Conservation (phyloP, 2,329 filamentous ascomycete genomes). For the Penicillium olsonii region DNA sequence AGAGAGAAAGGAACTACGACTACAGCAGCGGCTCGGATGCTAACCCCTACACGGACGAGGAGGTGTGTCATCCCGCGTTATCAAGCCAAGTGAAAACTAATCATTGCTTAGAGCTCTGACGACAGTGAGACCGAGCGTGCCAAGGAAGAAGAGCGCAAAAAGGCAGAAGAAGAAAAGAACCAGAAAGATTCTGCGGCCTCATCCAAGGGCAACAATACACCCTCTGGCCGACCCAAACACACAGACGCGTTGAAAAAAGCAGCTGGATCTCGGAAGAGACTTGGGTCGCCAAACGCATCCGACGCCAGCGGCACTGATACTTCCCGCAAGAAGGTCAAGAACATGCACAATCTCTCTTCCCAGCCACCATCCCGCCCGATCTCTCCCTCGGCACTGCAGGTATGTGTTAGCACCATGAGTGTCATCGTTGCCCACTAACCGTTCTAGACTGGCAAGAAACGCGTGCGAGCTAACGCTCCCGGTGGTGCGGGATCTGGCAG, state of each 20-base stretch:
- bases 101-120: slow-evolving; percentile 53
- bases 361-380: slow-evolving; percentile 58
- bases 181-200: slow-evolving; percentile 60
- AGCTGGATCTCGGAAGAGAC: slow-evolving; percentile 70
- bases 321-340: slow-evolving; percentile 75
- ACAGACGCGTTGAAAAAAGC: slow-evolving; percentile 55
- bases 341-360: slow-evolving; percentile 55
- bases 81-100: not conserved
- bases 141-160: slow-evolving; percentile 62
- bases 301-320: slow-evolving; percentile 93
- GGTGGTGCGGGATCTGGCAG: slow-evolving; percentile 52
- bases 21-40: slow-evolving; percentile 72
- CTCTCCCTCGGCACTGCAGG: slow-evolving; percentile 61
- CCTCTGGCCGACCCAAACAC: slow-evolving; percentile 60
- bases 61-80: slow-evolving; percentile 40
- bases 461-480: slow-evolving; percentile 35
- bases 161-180: slow-evolving; percentile 56
- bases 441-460: slow-evolving; percentile 54
- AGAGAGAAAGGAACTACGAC: slow-evolving; percentile 81
- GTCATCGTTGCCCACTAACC: not conserved
- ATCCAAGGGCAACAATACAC: slow-evolving; percentile 72
- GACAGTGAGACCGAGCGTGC: slow-evolving; percentile 66
- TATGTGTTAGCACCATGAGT: slow-evolving; percentile 18
- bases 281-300: slow-evolving; percentile 82
- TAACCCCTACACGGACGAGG: slow-evolving; percentile 58